A percentile compares a stretch with the other conserved stretches of the same genome.
Evolutionary conservation across 805 yeast genomes (phyloP).

Genomic region (Kodamaea neixiangensis): DNA sequence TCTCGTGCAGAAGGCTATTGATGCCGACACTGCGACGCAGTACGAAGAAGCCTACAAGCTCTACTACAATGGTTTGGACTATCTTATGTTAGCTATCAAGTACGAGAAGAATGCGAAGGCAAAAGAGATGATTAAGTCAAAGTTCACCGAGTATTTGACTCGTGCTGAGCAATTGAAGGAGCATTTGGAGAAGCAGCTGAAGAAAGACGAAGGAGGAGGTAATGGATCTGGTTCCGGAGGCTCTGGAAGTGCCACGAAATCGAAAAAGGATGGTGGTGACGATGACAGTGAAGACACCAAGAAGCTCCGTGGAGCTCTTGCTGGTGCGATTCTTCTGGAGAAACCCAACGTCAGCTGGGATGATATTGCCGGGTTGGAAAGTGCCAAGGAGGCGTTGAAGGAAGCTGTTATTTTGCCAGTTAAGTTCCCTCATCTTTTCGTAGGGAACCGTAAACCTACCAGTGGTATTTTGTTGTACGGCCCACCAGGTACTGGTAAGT

Average conservation of each 20-base stretch:
- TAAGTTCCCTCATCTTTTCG: constrained; percentile 91
- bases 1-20: constrained; percentile 90
- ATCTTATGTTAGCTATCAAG: constrained; percentile 92
- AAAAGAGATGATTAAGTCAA: constrained; percentile 83
- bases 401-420: constrained; percentile 98
- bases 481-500: constrained; percentile 96
- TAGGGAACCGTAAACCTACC: constrained; percentile 91
- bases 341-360: constrained; percentile 93
- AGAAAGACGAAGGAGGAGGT: constrained; percentile 5
- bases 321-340: constrained; percentile 89
- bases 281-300: constrained; percentile 83
- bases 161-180: constrained; percentile 94
- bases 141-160: constrained; percentile 86
- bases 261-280: constrained; percentile 48
- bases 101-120: constrained; percentile 88
- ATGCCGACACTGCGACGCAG: constrained; percentile 84
- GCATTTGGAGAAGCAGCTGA: constrained; percentile 68
- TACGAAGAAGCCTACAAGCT: constrained; percentile 94
- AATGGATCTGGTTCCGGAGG: constrained; percentile 4
- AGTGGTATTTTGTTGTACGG: constrained; percentile 81
- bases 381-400: constrained; percentile 93
- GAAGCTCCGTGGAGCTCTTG: constrained; percentile 84
- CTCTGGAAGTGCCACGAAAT: constrained; percentile 59
- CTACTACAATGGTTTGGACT: constrained; percentile 91
- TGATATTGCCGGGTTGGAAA: constrained; percentile 94